Evolutionary conservation across 139 green algal species (phyloP).

Genomic region (Chlorella sp.): DNA sequence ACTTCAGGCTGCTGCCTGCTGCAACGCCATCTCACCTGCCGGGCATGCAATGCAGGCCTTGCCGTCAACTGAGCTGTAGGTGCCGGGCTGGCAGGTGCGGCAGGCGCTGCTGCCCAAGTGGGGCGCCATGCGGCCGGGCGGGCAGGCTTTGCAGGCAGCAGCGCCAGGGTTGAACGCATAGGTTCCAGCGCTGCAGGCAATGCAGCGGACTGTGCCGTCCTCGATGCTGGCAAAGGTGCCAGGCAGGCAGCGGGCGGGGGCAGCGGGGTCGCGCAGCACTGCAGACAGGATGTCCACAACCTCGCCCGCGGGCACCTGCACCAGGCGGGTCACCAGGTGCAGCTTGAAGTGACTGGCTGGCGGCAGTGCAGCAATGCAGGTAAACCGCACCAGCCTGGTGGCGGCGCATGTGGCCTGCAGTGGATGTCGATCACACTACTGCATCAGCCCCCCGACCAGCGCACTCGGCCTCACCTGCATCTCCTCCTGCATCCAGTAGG

Average conservation of each 20-base stretch:
- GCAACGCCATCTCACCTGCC: background rate
- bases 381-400: background rate
- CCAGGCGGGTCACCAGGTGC: background rate
- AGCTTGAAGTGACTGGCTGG: background rate
- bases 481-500: constrained; percentile 31
- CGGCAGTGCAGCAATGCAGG: background rate
- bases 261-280: background rate
- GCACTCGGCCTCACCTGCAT: constrained; percentile 7
- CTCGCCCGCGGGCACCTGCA: constrained; percentile 36
- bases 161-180: background rate
- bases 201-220: background rate
- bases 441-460: background rate
- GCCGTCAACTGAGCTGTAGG: constrained; percentile 1
- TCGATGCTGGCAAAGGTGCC: background rate
- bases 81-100: constrained; percentile 42
- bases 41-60: constrained; percentile 39
- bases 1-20: too few relatives aligned
- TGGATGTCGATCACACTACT: background rate
- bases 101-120: constrained; percentile 25
- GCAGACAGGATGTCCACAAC: constrained; percentile 40
- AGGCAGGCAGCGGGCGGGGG: background rate
- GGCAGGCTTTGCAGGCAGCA: constrained; percentile 11
- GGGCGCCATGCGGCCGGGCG: background rate
- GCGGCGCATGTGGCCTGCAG: background rate
- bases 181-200: background rate